Base-by-base conservation (phyloP, 768 basidiomycete genomes). In the Termitomyces sp. region DNA sequence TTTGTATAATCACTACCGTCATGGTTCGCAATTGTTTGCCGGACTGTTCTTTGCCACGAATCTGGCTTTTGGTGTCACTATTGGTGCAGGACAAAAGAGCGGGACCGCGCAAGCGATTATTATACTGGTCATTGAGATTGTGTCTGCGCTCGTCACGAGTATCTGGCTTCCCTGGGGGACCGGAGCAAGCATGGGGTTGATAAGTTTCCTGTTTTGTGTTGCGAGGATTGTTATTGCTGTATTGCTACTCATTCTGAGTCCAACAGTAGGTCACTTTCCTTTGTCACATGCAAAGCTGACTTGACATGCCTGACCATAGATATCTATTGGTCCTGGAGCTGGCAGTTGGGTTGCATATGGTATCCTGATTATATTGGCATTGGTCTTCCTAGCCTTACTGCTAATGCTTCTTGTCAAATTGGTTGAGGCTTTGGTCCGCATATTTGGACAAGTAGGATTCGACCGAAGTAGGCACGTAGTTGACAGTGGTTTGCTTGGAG, bases 131-230 rank as follows among this genome's bases (percentile, higher is more conserved):
- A 81, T 93, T 19, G 97, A 99, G 68, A 88, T 99, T 15, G 77
- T 78, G 21, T 85, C 89, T 43, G 91, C 94, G 5, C 74, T 98
- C 55, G 83, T 90, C 26, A 97, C 95, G 32, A 94, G 90, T 58
- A 76, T 96, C 32, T 97, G 93, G 93, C 79, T 97, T 56, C 95
- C 95, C 17, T 99, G 96, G 96, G 93, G 92, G 30, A 88, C 88
- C 51, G 93, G 96, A 1, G 93, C 96, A 2, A 90, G 93, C 58
- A 98, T 98, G 97, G 96, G 95, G 14, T 77, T 94, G 35, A 87
- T 96, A 56, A 93, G 91, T 67, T 98, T 98, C 76, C 74, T 97
- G 64, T 88, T 96, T 63, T 93, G 92, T 56, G 90, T 96, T 5
- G 85, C 90, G 21, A 79, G 96, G 60, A 95, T 97, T 63, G 85